Conservation (phyloP, 2,329 filamentous ascomycete genomes). For the Trichoderma guizhouense region DNA sequence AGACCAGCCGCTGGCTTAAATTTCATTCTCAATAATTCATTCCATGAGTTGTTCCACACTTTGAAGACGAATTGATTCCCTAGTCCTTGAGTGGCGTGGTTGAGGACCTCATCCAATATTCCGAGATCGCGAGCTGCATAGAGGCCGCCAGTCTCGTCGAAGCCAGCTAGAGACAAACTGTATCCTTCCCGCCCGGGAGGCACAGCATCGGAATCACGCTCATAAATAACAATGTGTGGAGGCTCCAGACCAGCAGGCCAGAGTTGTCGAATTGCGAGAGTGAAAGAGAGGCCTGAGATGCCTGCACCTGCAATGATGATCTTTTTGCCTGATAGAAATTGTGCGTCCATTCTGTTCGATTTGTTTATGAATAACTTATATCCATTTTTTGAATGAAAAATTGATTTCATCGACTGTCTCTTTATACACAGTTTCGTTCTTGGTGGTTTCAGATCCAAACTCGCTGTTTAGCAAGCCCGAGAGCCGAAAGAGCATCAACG, state of each 20-base stretch:
- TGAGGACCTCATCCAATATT: conserved; percentile 30
- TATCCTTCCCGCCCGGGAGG: conserved; percentile 31
- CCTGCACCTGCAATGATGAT: conserved; percentile 39
- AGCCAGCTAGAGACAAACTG: conserved; percentile 32
- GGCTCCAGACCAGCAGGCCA: conserved; percentile 28
- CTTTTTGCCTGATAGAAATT: conserved; percentile 33
- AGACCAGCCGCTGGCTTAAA: neutral
- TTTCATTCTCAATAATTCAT: neutral
- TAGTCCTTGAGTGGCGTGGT: conserved; percentile 21
- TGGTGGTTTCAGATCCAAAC: no score
- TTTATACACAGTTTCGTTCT: neutral
- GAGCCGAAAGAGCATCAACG: neutral
- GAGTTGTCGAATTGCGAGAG: conserved; percentile 33
- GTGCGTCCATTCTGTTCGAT: neutral
- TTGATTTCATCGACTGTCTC: neutral
- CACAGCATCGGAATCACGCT: conserved; percentile 32
- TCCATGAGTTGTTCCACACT: neutral
- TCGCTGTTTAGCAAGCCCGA: neutral
- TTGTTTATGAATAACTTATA: neutral
- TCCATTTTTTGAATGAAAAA: no score
- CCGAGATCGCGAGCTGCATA: conserved; percentile 35
- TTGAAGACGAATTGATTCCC: neutral
- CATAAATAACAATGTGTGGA: conserved; percentile 35
- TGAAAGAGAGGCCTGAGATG: conserved; percentile 39
- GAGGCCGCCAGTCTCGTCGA: conserved; percentile 29